Evolutionary conservation across 257 asterid species (phyloP).

Genomic region (Forsythia viridissima): DNA sequence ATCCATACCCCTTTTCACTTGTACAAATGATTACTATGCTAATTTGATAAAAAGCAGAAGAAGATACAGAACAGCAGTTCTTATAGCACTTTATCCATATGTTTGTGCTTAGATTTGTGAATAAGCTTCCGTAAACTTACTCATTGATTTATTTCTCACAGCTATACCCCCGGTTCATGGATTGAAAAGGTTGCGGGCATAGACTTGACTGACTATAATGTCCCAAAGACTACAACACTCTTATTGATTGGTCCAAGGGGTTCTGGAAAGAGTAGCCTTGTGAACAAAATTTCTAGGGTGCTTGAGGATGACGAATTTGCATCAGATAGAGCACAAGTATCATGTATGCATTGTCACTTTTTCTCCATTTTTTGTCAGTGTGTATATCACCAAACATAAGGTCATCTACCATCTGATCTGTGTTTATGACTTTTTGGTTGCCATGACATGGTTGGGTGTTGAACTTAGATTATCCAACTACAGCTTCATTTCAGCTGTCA

Average conservation of each 20-base stretch:
- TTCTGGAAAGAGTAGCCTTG: slow-evolving; percentile 89
- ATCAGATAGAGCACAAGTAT: slow-evolving; percentile 78
- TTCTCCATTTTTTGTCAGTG: not conserved
- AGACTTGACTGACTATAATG: slow-evolving; percentile 27
- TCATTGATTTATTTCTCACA: slow-evolving; percentile 31
- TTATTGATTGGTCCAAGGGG: slow-evolving; percentile 73
- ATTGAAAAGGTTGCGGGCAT: slow-evolving; percentile 42
- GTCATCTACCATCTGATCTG: not conserved
- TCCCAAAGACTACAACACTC: slow-evolving; percentile 54
- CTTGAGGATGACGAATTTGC: slow-evolving; percentile 43
- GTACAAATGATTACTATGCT: not conserved
- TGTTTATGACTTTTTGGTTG: not conserved
- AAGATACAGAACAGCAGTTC: not conserved
- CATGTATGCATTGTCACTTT: slow-evolving; percentile 38
- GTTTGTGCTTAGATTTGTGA: slow-evolving; percentile 9
- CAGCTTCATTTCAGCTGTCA: not conserved
- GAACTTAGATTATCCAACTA: not conserved
- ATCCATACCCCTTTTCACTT: not conserved
- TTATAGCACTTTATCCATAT: not conserved
- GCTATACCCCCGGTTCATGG: slow-evolving; percentile 82
- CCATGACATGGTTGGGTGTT: not conserved
- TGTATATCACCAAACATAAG: not conserved
- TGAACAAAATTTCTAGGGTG: slow-evolving; percentile 64
- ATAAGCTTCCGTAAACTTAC: not conserved
- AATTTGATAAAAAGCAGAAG: not conserved